A percentile compares a stretch with the other conserved stretches of the same genome.
Evolutionary conservation across 2,329 filamentous ascomycete species (phyloP).

Genomic region (Delphinella strobiligena): DNA sequence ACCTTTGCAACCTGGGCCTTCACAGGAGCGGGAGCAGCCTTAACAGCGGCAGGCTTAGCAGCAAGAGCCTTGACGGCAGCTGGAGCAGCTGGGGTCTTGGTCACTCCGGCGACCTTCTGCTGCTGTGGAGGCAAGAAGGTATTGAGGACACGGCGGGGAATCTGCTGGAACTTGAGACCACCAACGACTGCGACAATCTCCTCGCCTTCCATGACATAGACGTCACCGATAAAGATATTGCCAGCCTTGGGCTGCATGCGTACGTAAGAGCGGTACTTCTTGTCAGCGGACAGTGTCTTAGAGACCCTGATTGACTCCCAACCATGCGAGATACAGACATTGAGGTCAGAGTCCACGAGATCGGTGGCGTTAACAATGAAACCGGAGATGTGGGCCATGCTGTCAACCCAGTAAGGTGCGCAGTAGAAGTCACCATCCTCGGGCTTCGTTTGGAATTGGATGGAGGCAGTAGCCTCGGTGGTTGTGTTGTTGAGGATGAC

Average conservation of each 20-base stretch:
- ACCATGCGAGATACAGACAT: constrained; percentile 50
- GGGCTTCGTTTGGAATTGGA: constrained; percentile 43
- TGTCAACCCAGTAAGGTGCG: constrained; percentile 49
- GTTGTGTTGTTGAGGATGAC: constrained; percentile 45
- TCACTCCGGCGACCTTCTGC: constrained; percentile 20
- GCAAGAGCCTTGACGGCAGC: constrained; percentile 20
- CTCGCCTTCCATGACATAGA: constrained; percentile 48
- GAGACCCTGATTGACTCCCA: constrained; percentile 49
- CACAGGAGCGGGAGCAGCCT: constrained; percentile 18
- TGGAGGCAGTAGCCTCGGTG: constrained; percentile 42
- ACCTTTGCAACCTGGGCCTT: constrained; percentile 13
- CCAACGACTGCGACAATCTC: constrained; percentile 47
- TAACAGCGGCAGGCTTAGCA: constrained; percentile 20
- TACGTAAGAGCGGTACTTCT: constrained; percentile 48
- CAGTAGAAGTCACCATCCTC: constrained; percentile 45
- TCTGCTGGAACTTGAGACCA: constrained; percentile 55
- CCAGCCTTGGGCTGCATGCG: constrained; percentile 46
- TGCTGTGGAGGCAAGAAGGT: constrained; percentile 52
- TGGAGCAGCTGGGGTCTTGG: constrained; percentile 25
- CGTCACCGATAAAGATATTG: constrained; percentile 47
- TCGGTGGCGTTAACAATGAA: constrained; percentile 51
- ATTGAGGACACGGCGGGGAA: constrained; percentile 54
- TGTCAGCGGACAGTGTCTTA: constrained; percentile 37
- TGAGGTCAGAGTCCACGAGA: constrained; percentile 45
- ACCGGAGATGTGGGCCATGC: constrained; percentile 44